These are phyloP conservation scores for Leccinum cinnamomeum DNA, from an alignment of 1,284 basidiomycete genomes.

Conservation along the genomic window DNA sequence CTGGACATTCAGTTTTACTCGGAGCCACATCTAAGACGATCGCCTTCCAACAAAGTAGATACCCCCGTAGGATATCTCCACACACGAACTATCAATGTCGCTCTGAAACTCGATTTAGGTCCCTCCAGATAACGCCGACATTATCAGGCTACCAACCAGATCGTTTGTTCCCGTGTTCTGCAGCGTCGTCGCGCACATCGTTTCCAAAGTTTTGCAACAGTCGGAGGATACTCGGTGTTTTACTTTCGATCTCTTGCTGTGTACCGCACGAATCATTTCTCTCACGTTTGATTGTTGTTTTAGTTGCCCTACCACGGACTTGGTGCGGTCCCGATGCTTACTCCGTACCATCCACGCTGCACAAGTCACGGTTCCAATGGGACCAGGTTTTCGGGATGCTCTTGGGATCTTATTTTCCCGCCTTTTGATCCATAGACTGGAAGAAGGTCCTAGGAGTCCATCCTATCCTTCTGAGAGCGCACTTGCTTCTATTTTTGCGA, in stretches of 20 bases:
- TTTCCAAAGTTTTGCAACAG: constrained; percentile 42
- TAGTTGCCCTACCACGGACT: constrained; percentile 39
- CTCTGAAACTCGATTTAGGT: constrained; percentile 25
- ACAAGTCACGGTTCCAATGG: constrained; percentile 23
- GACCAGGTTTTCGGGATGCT: constrained; percentile 23
- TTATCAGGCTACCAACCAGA: constrained; percentile 39
- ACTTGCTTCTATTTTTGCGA: constrained; percentile 26
- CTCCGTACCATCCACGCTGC: constrained; percentile 39
- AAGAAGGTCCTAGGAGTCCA: constrained; percentile 30
- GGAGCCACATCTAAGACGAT: constrained; percentile 21
- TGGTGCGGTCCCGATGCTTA: constrained; percentile 41
- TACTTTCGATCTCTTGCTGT: constrained; percentile 46
- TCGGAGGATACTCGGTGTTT: constrained; percentile 47
- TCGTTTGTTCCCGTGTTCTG: constrained; percentile 47
- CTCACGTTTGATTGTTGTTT: constrained; percentile 48
- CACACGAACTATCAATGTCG: background rate
- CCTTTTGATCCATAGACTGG: constrained; percentile 35
- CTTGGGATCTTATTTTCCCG: constrained; percentile 34
- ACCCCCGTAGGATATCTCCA: constrained; percentile 30
- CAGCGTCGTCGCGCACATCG: constrained; percentile 45
- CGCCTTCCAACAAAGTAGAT: constrained; percentile 21
- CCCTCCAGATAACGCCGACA: constrained; percentile 31
- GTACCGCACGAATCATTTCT: constrained; percentile 40
- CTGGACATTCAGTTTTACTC: constrained; percentile 34
- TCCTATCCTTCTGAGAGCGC: constrained; percentile 18